phyloP scores from a whole-genome alignment of 495 filamentous ascomycete species.

The Xylaria grammica region DNA sequence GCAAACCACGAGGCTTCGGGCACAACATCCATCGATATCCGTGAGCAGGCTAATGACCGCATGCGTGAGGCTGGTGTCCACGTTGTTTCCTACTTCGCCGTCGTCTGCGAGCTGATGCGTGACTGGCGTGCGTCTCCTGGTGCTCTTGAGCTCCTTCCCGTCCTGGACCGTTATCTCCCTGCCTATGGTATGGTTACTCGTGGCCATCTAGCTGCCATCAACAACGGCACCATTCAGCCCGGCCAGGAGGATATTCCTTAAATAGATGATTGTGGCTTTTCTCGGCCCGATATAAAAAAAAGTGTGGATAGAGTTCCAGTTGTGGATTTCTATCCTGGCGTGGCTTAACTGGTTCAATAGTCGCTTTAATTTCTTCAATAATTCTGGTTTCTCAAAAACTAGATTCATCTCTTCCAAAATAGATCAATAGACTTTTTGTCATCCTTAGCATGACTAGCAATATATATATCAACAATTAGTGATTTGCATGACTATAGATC shows the following conservation, averaged over 20 bases:
- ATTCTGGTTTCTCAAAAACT: too few relatives aligned
- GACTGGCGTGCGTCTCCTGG: slow-evolving; percentile 79
- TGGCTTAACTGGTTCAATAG: too few relatives aligned
- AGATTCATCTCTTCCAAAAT: too few relatives aligned
- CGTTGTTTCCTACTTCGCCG: slow-evolving; percentile 66
- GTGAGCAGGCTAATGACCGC: slow-evolving; percentile 65
- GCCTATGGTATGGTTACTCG: slow-evolving; percentile 53
- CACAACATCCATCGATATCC: slow-evolving; percentile 34
- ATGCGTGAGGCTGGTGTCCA: slow-evolving; percentile 73
- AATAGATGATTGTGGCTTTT: background rate
- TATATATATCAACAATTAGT: too few relatives aligned
- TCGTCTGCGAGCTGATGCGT: slow-evolving; percentile 75
- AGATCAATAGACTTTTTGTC: too few relatives aligned
- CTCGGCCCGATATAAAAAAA: too few relatives aligned
- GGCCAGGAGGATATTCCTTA: slow-evolving; percentile 48
- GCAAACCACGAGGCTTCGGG: slow-evolving; percentile 77
- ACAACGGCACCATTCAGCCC: slow-evolving; percentile 49
- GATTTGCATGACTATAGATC: too few relatives aligned
- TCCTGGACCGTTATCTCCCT: slow-evolving; percentile 63
- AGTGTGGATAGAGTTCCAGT: too few relatives aligned
- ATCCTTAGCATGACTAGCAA: too few relatives aligned
- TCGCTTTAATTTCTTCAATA: too few relatives aligned
- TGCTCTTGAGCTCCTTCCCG: slow-evolving; percentile 64
- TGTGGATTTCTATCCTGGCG: too few relatives aligned
- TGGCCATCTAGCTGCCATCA: slow-evolving; percentile 47